Evolutionary conservation across 2,329 filamentous ascomycete species (phyloP).

Genomic region (Phyllosticta citriasiana): DNA sequence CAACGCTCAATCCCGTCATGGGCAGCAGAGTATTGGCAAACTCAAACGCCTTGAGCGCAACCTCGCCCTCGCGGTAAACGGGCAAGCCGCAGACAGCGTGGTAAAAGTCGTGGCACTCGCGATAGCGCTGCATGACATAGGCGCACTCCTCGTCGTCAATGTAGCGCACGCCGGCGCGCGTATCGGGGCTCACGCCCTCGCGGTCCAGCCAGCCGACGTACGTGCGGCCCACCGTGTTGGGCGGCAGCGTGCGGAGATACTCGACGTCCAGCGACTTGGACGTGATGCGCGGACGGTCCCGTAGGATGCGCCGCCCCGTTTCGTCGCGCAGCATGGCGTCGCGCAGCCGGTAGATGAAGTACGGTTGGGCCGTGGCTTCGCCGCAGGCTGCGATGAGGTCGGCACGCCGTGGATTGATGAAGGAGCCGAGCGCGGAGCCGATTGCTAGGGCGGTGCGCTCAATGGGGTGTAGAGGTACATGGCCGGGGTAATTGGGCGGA

Average conservation of each 20-base stretch:
- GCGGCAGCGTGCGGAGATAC: conserved; percentile 60
- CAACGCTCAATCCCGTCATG: conserved; percentile 83
- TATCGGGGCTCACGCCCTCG: conserved; percentile 89
- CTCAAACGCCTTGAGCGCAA: conserved; percentile 96
- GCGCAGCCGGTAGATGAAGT: conserved; percentile 86
- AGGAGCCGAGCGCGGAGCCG: conserved; percentile 49
- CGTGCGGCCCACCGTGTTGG: conserved; percentile 65
- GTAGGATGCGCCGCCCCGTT: conserved; percentile 83
- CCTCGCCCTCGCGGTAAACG: conserved; percentile 85
- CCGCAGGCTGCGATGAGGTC: conserved; percentile 93
- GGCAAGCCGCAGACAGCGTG: conserved; percentile 89
- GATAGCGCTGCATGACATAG: conserved; percentile 97
- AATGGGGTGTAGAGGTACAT: conserved; percentile 72
- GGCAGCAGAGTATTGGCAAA: conserved; percentile 89
- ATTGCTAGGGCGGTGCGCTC: conserved; percentile 65
- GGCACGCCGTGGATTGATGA: conserved; percentile 68
- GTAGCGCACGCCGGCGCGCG: conserved; percentile 70
- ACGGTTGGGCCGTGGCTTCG: conserved; percentile 87
- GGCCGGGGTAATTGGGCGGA: conserved; percentile 77
- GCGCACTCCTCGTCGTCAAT: conserved; percentile 93
- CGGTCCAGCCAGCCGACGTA: conserved; percentile 90
- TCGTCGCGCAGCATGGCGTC: conserved; percentile 78
- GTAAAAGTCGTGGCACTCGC: conserved; percentile 96
- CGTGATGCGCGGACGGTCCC: conserved; percentile 78
- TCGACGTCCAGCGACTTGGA: conserved; percentile 59